Base-by-base conservation (phyloP, 108 stramenopile species). In the Pseudonitzschia pungens region DNA sequence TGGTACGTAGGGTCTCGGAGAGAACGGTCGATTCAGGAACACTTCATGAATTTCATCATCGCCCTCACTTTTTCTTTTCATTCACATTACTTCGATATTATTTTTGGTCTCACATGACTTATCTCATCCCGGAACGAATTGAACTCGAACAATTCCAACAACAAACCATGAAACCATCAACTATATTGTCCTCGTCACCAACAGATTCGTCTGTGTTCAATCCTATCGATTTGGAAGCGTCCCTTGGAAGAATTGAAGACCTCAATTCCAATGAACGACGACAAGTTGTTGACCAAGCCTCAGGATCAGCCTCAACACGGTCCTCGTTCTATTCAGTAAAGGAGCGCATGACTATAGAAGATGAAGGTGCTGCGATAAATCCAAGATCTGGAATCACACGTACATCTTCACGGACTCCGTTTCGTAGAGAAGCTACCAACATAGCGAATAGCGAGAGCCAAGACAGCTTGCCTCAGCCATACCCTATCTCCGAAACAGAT, bases 171-270 rank as follows among this genome's bases (percentile, higher is more conserved):
- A 65, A 21, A 22, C n/a, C 64, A 36, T 41, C 64, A 18, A 43
- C 21, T 6, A 32, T 28, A 65, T 57, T 54, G 12, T 51, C 52
- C 2, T 56, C 42, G 24, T 40, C 57, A 42, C 21, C 69, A 31
- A 27, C 41, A 12, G 36, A 58, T 20, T 62, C 60, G 60, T 22
- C 43, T 9, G 20, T 60, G 4, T 58, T 44, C 26, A 58, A 41
- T 0, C 67, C 70, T 9, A 77, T 77, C 64, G 70, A 77, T 45
- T 45, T 77, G 33, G 76, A 77, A 28, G 24, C 64, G 14, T 77
- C 76, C 2, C 63, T 77, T 9, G 76, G 76, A 55, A 53, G 63
- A 42, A 77, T 77, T 27, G 76, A 77, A 55, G 64, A 77, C 62
- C 53, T 9, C 31, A 48, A 20, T 9, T 33, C 29, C 29, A 26